Evolutionary conservation across 345 rosid genomes (phyloP).

Genomic region (Alliaria petiolata): DNA sequence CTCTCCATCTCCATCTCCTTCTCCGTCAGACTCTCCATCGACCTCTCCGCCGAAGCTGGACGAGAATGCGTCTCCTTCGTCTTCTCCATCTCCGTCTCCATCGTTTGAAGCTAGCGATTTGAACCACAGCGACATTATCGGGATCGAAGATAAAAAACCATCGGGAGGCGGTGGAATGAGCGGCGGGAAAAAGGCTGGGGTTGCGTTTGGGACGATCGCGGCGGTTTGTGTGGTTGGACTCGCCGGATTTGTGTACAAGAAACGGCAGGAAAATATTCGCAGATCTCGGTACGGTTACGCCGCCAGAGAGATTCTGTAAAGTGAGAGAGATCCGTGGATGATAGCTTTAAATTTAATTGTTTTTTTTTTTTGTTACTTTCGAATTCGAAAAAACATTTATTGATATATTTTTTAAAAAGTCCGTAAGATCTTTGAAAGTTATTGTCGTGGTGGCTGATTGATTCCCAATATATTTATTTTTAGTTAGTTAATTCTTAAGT

Average conservation of each 20-base stretch:
- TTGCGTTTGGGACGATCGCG: constrained; percentile 41
- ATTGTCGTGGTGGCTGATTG: neutral
- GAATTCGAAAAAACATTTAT: constrained; percentile 17
- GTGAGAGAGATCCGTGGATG: constrained; percentile 1
- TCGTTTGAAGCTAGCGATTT: constrained; percentile 34
- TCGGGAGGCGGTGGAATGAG: constrained; percentile 39
- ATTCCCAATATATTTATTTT: neutral
- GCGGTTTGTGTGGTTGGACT: constrained; percentile 43
- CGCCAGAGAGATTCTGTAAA: constrained; percentile 58
- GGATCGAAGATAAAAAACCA: constrained; percentile 6
- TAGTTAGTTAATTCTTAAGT: no score
- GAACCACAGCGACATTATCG: constrained; percentile 34
- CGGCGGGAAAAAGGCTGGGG: constrained; percentile 58
- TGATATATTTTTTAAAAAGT: neutral
- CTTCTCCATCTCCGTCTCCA: constrained; percentile 23
- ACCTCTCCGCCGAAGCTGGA: constrained; percentile 21
- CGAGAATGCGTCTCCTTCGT: neutral
- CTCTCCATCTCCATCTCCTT: constrained; percentile 15
- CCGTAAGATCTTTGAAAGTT: neutral
- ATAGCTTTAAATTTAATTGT: neutral
- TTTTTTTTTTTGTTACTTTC: neutral
- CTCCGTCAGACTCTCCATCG: constrained; percentile 28
- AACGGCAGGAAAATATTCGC: constrained; percentile 57
- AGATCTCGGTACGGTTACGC: constrained; percentile 50
- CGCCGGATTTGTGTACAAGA: constrained; percentile 56